phyloP scores from a whole-genome alignment of 2,329 filamentous ascomycete species.

The Acrocalymma vagum region DNA sequence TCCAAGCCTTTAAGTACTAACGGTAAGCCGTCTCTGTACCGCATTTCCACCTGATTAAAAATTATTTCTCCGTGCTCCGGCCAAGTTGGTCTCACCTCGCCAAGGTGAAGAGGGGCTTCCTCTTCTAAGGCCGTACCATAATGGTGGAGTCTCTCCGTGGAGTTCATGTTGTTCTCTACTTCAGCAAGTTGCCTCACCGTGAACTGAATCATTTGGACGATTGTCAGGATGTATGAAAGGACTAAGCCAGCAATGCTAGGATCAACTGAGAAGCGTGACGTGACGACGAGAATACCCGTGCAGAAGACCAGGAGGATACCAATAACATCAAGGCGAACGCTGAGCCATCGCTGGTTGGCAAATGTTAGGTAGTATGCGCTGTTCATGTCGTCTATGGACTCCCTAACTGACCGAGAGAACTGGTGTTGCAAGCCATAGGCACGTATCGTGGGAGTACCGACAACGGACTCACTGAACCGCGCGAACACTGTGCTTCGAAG shows the following conservation, averaged over 20 bases:
- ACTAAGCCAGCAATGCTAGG: slow-evolving; percentile 89
- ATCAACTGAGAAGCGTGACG: slow-evolving; percentile 83
- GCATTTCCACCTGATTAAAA: slow-evolving; percentile 61
- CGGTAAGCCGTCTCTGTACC: slow-evolving; percentile 59
- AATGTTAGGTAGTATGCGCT: slow-evolving; percentile 94
- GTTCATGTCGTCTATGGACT: slow-evolving; percentile 89
- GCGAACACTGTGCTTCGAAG: slow-evolving; percentile 89
- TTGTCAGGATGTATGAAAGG: slow-evolving; percentile 89
- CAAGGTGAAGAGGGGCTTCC: slow-evolving; percentile 83
- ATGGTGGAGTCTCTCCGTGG: slow-evolving; percentile 89
- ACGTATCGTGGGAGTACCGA: slow-evolving; percentile 82
- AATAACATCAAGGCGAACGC: slow-evolving; percentile 82
- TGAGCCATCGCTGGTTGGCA: slow-evolving; percentile 94
- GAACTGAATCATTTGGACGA: slow-evolving; percentile 96
- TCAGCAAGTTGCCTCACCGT: slow-evolving; percentile 92
- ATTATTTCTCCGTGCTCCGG: slow-evolving; percentile 79
- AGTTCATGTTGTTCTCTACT: slow-evolving; percentile 98
- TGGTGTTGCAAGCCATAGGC: slow-evolving; percentile 84
- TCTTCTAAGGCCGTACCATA: slow-evolving; percentile 89
- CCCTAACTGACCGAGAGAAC: slow-evolving; percentile 75
- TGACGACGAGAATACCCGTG: slow-evolving; percentile 89
- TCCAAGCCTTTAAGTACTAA: slow-evolving; percentile 58
- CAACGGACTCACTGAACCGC: slow-evolving; percentile 88
- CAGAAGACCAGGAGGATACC: slow-evolving; percentile 87
- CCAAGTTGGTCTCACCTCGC: slow-evolving; percentile 77